phyloP scores from a whole-genome alignment of 2,329 filamentous ascomycete genomes.

The Colletotrichum truncatum region DNA sequence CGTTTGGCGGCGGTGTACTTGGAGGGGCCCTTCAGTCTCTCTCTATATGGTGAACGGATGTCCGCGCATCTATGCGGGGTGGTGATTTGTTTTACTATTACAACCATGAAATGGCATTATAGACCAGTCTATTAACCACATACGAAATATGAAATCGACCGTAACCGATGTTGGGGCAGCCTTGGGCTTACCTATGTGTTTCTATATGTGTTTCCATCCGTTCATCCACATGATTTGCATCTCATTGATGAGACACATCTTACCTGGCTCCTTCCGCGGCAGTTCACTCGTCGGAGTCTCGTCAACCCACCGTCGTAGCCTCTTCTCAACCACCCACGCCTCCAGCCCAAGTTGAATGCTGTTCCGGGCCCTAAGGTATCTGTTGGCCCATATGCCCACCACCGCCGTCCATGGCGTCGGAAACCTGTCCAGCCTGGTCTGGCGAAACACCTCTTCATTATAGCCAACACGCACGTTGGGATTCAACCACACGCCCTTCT shows the following conservation, averaged over 20 bases:
- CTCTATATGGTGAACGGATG: not conserved
- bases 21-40: not conserved
- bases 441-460: constrained; percentile 47
- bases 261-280: constrained; percentile 51
- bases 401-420: constrained; percentile 30
- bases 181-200: not conserved
- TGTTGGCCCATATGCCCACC: constrained; percentile 49
- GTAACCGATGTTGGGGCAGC: not conserved
- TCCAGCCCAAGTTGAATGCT: constrained; percentile 48
- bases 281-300: constrained; percentile 39
- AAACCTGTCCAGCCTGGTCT: not conserved
- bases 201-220: not conserved
- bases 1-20: constrained; percentile 2
- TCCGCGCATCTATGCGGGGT: not conserved
- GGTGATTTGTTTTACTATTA: not conserved
- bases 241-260: constrained; percentile 64
- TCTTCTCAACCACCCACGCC: constrained; percentile 46
- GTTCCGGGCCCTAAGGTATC: constrained; percentile 26
- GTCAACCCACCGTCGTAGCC: constrained; percentile 42
- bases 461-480: constrained; percentile 64
- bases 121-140: constrained; percentile 33
- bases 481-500: constrained; percentile 63
- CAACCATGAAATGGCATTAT: constrained; percentile 20
- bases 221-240: constrained; percentile 68
- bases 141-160: not conserved